Conservation (phyloP, 345 rosid species). For the Moricandia moricandioides region DNA sequence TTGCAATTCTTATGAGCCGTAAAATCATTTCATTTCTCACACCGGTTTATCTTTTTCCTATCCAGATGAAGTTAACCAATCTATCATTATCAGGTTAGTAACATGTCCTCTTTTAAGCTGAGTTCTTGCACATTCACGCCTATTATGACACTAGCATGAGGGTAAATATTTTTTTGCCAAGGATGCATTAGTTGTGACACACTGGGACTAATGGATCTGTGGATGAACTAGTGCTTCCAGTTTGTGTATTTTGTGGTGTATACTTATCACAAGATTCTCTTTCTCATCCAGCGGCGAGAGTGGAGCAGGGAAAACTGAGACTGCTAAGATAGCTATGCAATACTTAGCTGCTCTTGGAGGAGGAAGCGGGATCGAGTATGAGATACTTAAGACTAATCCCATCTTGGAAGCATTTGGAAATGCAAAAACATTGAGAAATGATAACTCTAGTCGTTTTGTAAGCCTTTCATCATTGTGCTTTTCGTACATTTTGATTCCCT, state of each 20-base stretch:
- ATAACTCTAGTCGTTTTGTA: constrained; percentile 99
- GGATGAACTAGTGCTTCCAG: neutral
- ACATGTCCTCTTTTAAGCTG: neutral
- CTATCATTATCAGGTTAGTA: constrained; percentile 95
- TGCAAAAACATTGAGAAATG: constrained; percentile 93
- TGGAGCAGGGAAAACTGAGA: constrained; percentile 99
- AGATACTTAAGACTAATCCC: constrained; percentile 94
- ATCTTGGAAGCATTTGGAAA: constrained; percentile 98
- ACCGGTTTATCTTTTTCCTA: constrained; percentile 32
- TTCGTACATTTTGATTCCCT: neutral
- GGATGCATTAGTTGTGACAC: too few species aligned
- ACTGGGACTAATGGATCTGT: neutral
- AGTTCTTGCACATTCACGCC: neutral
- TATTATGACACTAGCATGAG: too few species aligned
- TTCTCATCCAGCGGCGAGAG: constrained; percentile 86
- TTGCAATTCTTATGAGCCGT: neutral
- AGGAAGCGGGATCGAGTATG: constrained; percentile 97
- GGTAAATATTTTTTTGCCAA: too few species aligned
- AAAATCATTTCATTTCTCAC: constrained; percentile 20
- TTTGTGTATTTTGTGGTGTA: constrained; percentile 23
- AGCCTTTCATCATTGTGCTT: constrained; percentile 44
- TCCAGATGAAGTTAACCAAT: constrained; percentile 98
- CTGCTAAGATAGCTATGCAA: constrained; percentile 99
- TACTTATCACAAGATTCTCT: constrained; percentile 23
- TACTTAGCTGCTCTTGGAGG: constrained; percentile 99